Conservation (phyloP, 768 basidiomycete species). For the Candolleomyces eurysporus region DNA sequence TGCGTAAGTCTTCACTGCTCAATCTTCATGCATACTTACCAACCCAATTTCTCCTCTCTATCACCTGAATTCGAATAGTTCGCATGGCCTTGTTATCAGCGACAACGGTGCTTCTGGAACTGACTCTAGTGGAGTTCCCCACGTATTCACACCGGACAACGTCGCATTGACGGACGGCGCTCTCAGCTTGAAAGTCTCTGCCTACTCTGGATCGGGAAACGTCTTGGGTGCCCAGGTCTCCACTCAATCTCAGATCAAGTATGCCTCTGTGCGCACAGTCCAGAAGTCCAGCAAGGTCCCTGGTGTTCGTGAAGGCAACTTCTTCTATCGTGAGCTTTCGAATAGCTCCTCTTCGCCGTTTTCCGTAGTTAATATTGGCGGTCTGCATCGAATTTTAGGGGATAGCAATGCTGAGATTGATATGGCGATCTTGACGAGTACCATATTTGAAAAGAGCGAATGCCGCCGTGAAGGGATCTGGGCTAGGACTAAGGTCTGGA, state of each 20-base stretch:
- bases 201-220: conserved; percentile 26
- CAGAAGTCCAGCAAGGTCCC: conserved; percentile 30
- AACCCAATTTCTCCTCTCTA: conserved; percentile 2
- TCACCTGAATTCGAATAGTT: conserved; percentile 3
- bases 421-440: conserved; percentile 35
- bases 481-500: conserved; percentile 32
- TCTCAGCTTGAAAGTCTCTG: conserved; percentile 31
- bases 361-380: neutral
- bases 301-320: conserved; percentile 35
- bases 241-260: conserved; percentile 27
- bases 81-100: conserved; percentile 27
- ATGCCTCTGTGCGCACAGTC: conserved; percentile 33
- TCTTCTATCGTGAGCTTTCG: conserved; percentile 29
- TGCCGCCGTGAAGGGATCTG: conserved; percentile 33
- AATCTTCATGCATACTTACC: too few species aligned
- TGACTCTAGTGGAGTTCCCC: conserved; percentile 18
- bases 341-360: neutral
- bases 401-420: conserved; percentile 32
- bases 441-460: conserved; percentile 21
- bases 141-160: conserved; percentile 26
- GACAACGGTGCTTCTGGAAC: conserved; percentile 15
- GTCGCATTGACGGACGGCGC: conserved; percentile 29
- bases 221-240: conserved; percentile 28
- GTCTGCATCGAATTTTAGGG: conserved; percentile 12
- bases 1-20: conserved; percentile 14